Percentiles rank a stretch among this genome's conserved stretches.
These are phyloP conservation scores for Ceratobasidium papillatum DNA, from an alignment of 1,284 basidiomycete species.

Conservation along the genomic window DNA sequence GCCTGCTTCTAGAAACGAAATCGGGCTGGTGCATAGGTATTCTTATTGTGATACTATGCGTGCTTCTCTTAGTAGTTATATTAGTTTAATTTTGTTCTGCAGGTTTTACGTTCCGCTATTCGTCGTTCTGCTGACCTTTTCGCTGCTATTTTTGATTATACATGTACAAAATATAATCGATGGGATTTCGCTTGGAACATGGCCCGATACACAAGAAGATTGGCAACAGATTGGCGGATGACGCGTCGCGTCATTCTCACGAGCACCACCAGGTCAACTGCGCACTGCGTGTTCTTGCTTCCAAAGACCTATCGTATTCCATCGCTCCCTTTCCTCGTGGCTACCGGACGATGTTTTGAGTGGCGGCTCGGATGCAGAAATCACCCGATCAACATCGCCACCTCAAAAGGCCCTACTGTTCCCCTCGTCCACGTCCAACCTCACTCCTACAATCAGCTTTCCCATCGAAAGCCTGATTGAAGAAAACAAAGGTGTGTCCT, in stretches of 20 bases:
- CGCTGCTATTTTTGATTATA: not conserved
- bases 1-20: slow-evolving; percentile 64
- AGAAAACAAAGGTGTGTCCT: too few relatives aligned
- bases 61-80: slow-evolving; percentile 62
- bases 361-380: slow-evolving; percentile 35
- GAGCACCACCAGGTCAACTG: not conserved
- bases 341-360: not conserved
- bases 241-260: not conserved
- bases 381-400: slow-evolving; percentile 16
- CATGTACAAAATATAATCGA: not conserved
- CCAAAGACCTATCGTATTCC: slow-evolving; percentile 22
- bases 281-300: slow-evolving; percentile 25
- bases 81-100: slow-evolving; percentile 53
- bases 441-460: not conserved
- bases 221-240: not conserved
- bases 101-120: not conserved
- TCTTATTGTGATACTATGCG: slow-evolving; percentile 60
- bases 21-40: slow-evolving; percentile 74
- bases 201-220: not conserved
- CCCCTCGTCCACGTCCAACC: not conserved
- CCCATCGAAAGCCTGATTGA: not conserved
- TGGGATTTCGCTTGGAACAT: not conserved
- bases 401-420: not conserved
- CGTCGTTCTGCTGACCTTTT: not conserved
- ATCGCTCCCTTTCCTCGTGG: slow-evolving; percentile 3